Evolutionary conservation across 202 grass and related monocot genomes (phyloP), one percentile per base, ranked within the genome.

Genomic region (Setaria italica): DNA sequence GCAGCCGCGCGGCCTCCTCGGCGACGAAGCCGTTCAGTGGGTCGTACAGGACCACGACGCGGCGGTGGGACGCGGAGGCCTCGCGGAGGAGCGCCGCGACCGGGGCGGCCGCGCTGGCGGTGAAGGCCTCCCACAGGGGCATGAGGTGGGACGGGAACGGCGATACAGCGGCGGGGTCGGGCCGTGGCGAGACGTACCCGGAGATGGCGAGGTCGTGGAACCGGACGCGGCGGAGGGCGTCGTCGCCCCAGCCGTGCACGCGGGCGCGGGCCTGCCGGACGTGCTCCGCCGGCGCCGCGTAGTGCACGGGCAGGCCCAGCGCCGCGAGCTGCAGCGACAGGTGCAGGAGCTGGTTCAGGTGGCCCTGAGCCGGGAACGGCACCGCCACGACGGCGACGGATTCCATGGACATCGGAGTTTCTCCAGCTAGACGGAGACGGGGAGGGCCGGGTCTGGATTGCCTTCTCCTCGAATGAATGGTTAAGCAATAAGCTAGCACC

Each of bases 331-430:
- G 51, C 29, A 86, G 75, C 14, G 90, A 88, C 39, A 95, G 82
- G 90, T 92, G 90, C 50, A 95, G 90, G 12, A 95, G 65, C 84
- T 92, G 88, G 83, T 95, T 95, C 19, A 92, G 90, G 66, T 95
- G 93, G 33, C 90, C 93, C 67, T 95, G 88, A 11, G 86, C 85
- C 0, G 93, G 93, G 69, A 85, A 88, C 43, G 90, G 93, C 76
- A 95, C 88, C 43, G 88, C 80, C 8, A 92, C 92, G n/a, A 94
- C 41, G 9, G 51, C 83, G 1, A 85, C 64, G 10, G 74, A 50
- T 12, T 72, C 69, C 45, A 72, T 72, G 58, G 58, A 59, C 9
- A 1, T 0, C n/a, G 3, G n/a, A 11, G 11, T 60, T 29, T 62
- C 25, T 30, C 10, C 11, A 4, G 58, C 58, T 62, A 59, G n/a